Conservation (phyloP, 257 asterid genomes). For the Scutellaria barbata region DNA sequence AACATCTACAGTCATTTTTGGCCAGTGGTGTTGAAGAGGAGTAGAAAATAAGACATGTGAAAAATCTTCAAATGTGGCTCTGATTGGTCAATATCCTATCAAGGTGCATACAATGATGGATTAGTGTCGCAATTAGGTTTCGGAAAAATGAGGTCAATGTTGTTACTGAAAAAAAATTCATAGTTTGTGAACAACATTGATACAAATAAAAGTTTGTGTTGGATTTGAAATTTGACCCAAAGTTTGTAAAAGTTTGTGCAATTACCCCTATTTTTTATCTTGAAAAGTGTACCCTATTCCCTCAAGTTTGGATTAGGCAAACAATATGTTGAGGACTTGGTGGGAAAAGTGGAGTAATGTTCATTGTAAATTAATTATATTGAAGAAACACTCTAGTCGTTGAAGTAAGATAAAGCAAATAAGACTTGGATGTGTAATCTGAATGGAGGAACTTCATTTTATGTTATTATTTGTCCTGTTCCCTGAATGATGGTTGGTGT, state of each 20-base stretch:
- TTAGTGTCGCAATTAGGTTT: too few relatives aligned
- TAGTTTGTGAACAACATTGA: too few relatives aligned
- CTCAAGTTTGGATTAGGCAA: neutral
- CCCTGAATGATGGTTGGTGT: conserved; percentile 17
- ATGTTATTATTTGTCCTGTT: conserved; percentile 2
- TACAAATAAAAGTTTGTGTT: too few relatives aligned
- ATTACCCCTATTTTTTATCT: neutral
- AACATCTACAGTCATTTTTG: neutral
- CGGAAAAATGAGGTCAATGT: too few relatives aligned
- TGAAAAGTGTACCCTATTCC: neutral
- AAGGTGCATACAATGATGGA: too few relatives aligned
- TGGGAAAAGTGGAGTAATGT: neutral
- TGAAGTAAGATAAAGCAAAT: conserved; percentile 17
- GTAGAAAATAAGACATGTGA: neutral
- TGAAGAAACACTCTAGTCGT: neutral
- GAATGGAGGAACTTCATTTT: conserved; percentile 4
- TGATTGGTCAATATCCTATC: too few relatives aligned
- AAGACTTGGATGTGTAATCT: conserved; percentile 10
- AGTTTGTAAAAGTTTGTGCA: too few relatives aligned
- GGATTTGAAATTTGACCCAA: too few relatives aligned
- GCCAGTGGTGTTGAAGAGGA: neutral
- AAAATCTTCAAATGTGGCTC: too few relatives aligned
- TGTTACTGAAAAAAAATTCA: too few relatives aligned
- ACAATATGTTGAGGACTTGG: neutral
- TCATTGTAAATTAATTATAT: neutral